Evolutionary conservation across 768 basidiomycete genomes (phyloP).

Genomic region (Boletus coccyginus): DNA sequence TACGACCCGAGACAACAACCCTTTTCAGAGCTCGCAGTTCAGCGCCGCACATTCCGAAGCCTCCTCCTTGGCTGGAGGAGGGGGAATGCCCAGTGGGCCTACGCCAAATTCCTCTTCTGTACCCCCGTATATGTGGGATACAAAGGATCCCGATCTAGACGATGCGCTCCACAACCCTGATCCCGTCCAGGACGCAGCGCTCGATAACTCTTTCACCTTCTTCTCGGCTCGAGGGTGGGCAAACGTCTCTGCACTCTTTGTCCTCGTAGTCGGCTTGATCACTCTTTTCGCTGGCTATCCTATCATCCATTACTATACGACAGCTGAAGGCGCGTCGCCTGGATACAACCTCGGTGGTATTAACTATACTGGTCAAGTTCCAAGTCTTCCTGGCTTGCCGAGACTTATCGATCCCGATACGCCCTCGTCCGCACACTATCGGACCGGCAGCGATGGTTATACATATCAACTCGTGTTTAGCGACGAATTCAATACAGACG

Average conservation of each 20-base stretch:
- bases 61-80: constrained; percentile 37
- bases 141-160: constrained; percentile 81
- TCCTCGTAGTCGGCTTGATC: constrained; percentile 67
- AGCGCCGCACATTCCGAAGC: constrained; percentile 51
- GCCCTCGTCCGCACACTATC: constrained; percentile 50
- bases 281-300: constrained; percentile 89
- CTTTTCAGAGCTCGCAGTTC: constrained; percentile 53
- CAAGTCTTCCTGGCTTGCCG: constrained; percentile 65
- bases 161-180: constrained; percentile 90
- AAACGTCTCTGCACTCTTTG: constrained; percentile 70
- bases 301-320: constrained; percentile 58
- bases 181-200: constrained; percentile 61
- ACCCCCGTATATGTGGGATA: constrained; percentile 74
- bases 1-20: constrained; percentile 38
- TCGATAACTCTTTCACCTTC: constrained; percentile 59
- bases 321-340: constrained; percentile 23
- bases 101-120: constrained; percentile 56
- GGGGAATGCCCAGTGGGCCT: constrained; percentile 30
- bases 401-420: constrained; percentile 77
- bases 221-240: constrained; percentile 84
- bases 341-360: constrained; percentile 85
- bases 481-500: constrained; percentile 79
- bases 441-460: constrained; percentile 73
- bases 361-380: constrained; percentile 87
- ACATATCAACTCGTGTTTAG: constrained; percentile 84